Base-by-base conservation (phyloP, 768 basidiomycete genomes). In the Suillus plorans region DNA sequence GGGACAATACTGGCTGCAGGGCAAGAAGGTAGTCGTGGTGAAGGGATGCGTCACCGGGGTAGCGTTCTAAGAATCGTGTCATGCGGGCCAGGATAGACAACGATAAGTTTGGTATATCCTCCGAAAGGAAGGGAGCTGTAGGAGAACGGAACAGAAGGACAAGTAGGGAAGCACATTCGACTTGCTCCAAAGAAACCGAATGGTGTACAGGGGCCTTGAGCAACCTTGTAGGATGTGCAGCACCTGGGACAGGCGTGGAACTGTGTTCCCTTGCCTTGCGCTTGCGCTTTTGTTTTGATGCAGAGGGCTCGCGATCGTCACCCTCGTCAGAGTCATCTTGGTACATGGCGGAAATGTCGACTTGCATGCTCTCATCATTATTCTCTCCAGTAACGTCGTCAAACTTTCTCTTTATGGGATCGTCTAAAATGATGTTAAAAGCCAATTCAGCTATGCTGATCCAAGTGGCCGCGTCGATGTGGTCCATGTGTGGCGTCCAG, bases 341-440 rank as follows among this genome's bases (percentile, higher is more conserved):
- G 60, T 75, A 78, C 77, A 77, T 75, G 37, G 31, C 34, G 39
- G 76, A 71, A 57, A 75, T 64, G 25, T 73, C 67, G 20, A 14
- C 64, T 10, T 49, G 53, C 49, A 31, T 25, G 56, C 65, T 66
- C 12, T 41, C 68, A 58, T 68, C 7, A 67, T 74, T 66, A 66
- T 72, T 59, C 65, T 74, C 60, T 77, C 74, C 47, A 25, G 65
- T 39, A 62, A 59, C 57, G 0, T 72, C 71, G 3, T 67, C 65
- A 0, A 69, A 67, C 10, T 72, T 73, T 10, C 68, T 59, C 45
- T 62, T 69, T 61, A 77, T 82, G 66, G 74, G 71, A 69, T 92
- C 89, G 13, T 84, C 87, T 5, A 98, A 77, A 28, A 95, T 80
- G 5, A 89, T 85, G 69, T 94, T 92, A 79, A 97, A 95, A 45